These are phyloP conservation scores for Tolypocladium cylindrosporum DNA, from an alignment of 2,329 filamentous ascomycete species.

Conservation along the genomic window DNA sequence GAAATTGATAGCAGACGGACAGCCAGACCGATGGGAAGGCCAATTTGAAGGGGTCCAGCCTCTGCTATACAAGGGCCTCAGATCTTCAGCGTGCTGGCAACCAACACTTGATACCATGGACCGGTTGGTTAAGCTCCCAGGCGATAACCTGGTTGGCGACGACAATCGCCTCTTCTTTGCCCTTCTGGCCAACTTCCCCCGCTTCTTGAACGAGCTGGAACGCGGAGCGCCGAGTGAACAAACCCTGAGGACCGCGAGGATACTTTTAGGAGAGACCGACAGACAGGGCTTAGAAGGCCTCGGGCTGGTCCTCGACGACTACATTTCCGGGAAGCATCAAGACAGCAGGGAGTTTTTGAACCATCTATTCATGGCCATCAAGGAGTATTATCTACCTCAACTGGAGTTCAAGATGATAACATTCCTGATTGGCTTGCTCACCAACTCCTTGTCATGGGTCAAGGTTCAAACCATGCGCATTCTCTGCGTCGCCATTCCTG, in stretches of 20 bases:
- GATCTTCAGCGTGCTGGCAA: conserved; percentile 75
- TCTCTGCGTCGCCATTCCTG: conserved; percentile 72
- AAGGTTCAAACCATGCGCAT: conserved; percentile 90
- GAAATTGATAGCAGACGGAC: conserved; percentile 62
- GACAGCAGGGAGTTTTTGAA: conserved; percentile 65
- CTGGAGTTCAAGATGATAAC: conserved; percentile 79
- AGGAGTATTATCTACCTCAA: conserved; percentile 68
- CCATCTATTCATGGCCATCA: conserved; percentile 64
- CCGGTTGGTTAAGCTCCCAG: conserved; percentile 67
- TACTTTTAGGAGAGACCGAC: conserved; percentile 64
- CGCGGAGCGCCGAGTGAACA: conserved; percentile 44
- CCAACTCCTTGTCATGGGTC: conserved; percentile 82
- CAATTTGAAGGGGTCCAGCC: conserved; percentile 77
- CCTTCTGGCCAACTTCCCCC: conserved; percentile 82
- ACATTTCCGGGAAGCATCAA: conserved; percentile 56
- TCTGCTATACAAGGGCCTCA: conserved; percentile 81
- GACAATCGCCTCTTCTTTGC: conserved; percentile 76
- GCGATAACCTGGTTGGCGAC: conserved; percentile 71
- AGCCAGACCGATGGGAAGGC: conserved; percentile 82
- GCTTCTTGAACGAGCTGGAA: conserved; percentile 74
- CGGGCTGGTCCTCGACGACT: conserved; percentile 58
- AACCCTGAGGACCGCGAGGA: conserved; percentile 53
- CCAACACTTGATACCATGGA: conserved; percentile 70
- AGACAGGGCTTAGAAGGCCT: conserved; percentile 59
- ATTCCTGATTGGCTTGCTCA: conserved; percentile 83